Conservation (phyloP, 169 alveolate species). For the Amoebophrya sp. region DNA sequence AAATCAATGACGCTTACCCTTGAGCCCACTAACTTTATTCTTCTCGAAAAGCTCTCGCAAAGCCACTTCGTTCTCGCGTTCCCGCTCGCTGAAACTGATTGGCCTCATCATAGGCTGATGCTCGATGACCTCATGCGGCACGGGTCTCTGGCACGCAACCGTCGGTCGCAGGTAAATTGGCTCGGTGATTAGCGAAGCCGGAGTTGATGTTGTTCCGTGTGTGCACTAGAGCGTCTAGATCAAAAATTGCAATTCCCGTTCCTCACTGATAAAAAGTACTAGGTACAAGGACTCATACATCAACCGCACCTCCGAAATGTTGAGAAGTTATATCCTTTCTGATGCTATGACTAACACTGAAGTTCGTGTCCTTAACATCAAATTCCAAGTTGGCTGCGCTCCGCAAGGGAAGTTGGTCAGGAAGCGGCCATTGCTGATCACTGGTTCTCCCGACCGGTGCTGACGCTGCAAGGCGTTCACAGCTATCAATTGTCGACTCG, state of each 20-base stretch:
- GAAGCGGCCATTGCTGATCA: neutral
- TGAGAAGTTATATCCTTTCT: too few relatives aligned
- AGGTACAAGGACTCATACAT: too few relatives aligned
- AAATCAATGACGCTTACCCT: neutral
- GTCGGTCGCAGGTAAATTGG: neutral
- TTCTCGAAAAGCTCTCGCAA: neutral
- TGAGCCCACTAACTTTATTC: neutral
- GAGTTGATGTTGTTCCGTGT: too few relatives aligned
- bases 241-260: too few relatives aligned
- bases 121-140: neutral
- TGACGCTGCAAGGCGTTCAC: neutral
- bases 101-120: neutral
- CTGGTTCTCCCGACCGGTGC: neutral
- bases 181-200: too few relatives aligned
- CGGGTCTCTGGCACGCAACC: neutral
- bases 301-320: too few relatives aligned
- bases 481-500: neutral
- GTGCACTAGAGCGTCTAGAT: too few relatives aligned
- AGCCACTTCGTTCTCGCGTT: neutral
- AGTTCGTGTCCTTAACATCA: too few relatives aligned
- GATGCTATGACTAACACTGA: too few relatives aligned
- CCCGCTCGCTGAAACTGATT: neutral
- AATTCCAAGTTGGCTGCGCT: neutral
- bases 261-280: too few relatives aligned
- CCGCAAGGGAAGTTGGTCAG: neutral